A percentile compares a stretch with the other conserved stretches of the same genome.
These are phyloP conservation scores for Aureobasidium sp. DNA, from an alignment of 2,329 filamentous ascomycete genomes.

Conservation along the genomic window DNA sequence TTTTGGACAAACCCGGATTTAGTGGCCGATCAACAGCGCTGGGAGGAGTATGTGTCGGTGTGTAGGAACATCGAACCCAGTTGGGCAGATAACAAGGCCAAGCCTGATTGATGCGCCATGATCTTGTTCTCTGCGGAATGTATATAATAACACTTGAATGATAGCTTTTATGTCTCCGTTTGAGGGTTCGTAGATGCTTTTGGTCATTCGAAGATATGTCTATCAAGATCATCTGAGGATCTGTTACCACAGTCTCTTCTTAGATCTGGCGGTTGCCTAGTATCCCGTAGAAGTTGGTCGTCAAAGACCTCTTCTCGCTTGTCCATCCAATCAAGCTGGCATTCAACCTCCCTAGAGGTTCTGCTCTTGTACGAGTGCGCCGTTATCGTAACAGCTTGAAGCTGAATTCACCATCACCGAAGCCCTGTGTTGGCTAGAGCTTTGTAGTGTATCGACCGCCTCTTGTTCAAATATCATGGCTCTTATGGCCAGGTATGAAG, in stretches of 20 bases:
- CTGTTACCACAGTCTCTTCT: background rate
- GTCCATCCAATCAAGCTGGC: background rate
- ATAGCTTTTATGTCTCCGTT: background rate
- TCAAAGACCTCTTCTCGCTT: background rate
- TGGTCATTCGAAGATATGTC: background rate
- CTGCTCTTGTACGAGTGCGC: background rate
- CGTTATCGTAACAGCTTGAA: background rate
- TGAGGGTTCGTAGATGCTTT: background rate
- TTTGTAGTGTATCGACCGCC: background rate
- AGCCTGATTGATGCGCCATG: conserved; percentile 14
- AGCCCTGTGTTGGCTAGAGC: background rate
- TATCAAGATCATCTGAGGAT: background rate
- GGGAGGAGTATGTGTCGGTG: conserved; percentile 43
- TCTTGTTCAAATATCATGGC: background rate
- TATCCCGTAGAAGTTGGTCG: background rate
- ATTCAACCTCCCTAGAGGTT: background rate
- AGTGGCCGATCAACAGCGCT: conserved; percentile 37
- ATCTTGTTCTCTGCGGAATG: background rate
- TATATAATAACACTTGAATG: background rate
- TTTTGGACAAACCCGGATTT: conserved; percentile 84
- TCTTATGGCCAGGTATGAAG: background rate
- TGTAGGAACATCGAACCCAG: conserved; percentile 43
- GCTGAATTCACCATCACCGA: background rate
- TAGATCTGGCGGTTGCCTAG: background rate
- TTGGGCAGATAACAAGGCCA: conserved; percentile 38